These are phyloP conservation scores for Zelopaecilomyces penicillatus DNA, from an alignment of 2,329 filamentous ascomycete species.

Conservation along the genomic window DNA sequence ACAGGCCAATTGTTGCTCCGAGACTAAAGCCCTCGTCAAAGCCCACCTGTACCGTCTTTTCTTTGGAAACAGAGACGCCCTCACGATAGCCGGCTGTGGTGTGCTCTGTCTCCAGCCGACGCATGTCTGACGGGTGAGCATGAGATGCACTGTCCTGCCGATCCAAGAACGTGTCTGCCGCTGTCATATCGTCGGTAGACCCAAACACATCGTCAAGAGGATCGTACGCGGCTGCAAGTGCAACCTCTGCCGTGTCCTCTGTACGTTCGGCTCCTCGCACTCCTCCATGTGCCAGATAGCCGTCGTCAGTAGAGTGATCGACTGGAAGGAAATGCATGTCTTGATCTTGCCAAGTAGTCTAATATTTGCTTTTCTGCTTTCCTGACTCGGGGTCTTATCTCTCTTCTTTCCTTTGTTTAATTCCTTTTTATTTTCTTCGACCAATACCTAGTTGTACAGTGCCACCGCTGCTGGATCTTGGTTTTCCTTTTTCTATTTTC, in stretches of 20 bases:
- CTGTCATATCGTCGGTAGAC: conserved; percentile 8
- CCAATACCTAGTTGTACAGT: no score
- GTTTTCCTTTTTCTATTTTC: no score
- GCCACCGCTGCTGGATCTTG: no score
- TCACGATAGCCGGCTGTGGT: conserved; percentile 85
- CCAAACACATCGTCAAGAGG: conserved; percentile 31
- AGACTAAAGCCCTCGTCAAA: conserved; percentile 88
- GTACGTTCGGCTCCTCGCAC: conserved; percentile 2
- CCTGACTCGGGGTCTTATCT: no score
- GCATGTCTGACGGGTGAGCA: conserved; percentile 55
- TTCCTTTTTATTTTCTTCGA: no score
- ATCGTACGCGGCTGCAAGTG: conserved; percentile 14
- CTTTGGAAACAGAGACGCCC: conserved; percentile 70
- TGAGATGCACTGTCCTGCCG: neutral
- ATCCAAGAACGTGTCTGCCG: neutral
- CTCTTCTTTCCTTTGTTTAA: no score
- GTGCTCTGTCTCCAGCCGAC: conserved; percentile 66
- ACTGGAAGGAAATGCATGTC: conserved; percentile 27
- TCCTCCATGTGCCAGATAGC: conserved; percentile 15
- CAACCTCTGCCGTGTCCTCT: neutral
- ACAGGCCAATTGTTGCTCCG: conserved; percentile 70
- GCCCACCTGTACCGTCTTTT: conserved; percentile 67
- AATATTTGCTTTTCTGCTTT: no score
- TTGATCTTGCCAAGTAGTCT: neutral
- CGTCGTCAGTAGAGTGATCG: conserved; percentile 20